phyloP scores from a whole-genome alignment of 2,329 filamentous ascomycete species.

The Trichoderma afroharzianum region DNA sequence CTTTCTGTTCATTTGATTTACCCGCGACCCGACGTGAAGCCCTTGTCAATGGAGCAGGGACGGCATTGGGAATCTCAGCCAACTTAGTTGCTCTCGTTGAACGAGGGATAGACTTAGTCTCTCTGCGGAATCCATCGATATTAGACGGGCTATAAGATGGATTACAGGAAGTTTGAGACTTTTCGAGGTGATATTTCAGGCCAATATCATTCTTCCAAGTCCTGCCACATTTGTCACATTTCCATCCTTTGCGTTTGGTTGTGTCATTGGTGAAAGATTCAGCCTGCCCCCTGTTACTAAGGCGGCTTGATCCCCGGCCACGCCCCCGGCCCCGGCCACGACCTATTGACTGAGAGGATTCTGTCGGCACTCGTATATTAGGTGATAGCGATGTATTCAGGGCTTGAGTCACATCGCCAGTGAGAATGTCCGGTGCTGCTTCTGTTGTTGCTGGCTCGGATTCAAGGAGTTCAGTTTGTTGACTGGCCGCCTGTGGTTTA shows the following conservation, averaged over 20 bases:
- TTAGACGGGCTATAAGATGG: conserved; percentile 32
- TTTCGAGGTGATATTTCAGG: conserved; percentile 56
- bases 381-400: not conserved
- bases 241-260: conserved; percentile 33
- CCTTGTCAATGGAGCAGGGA: not conserved
- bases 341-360: not conserved
- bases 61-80: not conserved
- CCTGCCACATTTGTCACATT: conserved; percentile 51
- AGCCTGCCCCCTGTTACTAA: conserved; percentile 9
- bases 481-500: not conserved
- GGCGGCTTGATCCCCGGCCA: conserved; percentile 6
- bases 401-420: not conserved
- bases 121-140: conserved; percentile 20
- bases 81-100: not conserved
- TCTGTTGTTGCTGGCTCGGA: not conserved
- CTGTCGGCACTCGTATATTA: not conserved
- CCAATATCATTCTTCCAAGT: conserved; percentile 57
- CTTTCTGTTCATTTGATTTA: not conserved
- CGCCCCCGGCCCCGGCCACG: conserved; percentile 18
- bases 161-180: conserved; percentile 53
- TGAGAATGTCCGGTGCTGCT: no score
- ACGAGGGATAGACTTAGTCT: conserved; percentile 15
- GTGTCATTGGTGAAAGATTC: conserved; percentile 17
- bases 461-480: not conserved
- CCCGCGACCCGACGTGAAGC: not conserved